Evolutionary conservation across 177 flowering plant species (phyloP).

Genomic region (Vitis hybrid): DNA sequence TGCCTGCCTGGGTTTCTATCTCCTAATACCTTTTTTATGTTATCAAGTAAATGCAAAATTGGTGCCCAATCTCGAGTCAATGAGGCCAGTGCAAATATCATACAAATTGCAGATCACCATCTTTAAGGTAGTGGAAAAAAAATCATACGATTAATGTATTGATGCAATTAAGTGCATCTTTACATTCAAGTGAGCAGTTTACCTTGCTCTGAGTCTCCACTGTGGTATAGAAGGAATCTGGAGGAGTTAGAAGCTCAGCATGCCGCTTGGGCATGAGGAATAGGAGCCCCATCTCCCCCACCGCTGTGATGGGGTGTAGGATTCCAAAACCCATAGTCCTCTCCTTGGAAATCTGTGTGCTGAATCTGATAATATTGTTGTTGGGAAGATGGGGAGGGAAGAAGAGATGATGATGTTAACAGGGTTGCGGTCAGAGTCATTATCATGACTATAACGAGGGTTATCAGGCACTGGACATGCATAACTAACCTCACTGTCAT

Average conservation of each 20-base stretch:
- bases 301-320: constrained; percentile 15
- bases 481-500: constrained; percentile 6
- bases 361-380: neutral
- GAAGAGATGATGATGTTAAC: neutral
- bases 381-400: neutral
- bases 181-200: too few species aligned
- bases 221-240: neutral
- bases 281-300: constrained; percentile 23
- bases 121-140: too few species aligned
- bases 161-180: too few species aligned
- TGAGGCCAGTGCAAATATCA: too few species aligned
- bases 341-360: neutral
- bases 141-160: too few species aligned
- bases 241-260: neutral
- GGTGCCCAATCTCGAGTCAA: too few species aligned
- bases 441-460: neutral
- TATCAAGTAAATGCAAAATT: too few species aligned
- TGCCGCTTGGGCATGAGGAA: constrained; percentile 19
- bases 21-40: too few species aligned
- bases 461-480: constrained; percentile 5
- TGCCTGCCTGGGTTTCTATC: too few species aligned
- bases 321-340: constrained; percentile 30
- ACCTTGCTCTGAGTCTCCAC: neutral
- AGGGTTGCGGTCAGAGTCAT: neutral
- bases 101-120: too few species aligned